These are phyloP conservation scores for Barbatosphaeria neglecta DNA, from an alignment of 495 filamentous ascomycete genomes.

Conservation along the genomic window DNA sequence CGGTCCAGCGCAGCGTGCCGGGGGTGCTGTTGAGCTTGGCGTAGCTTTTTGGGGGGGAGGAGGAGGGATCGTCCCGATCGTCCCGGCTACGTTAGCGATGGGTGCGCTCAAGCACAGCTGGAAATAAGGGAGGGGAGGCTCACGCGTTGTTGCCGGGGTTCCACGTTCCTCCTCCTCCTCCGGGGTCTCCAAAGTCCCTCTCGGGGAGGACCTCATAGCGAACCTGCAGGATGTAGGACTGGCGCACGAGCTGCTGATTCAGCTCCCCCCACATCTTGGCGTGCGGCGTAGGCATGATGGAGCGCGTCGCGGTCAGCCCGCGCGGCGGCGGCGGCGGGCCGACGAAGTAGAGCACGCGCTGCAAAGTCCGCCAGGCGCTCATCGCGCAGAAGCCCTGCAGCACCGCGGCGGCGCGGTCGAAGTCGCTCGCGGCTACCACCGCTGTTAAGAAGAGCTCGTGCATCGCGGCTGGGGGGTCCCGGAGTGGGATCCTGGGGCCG, in stretches of 20 bases:
- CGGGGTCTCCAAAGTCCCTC: constrained; percentile 10
- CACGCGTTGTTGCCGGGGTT: background rate
- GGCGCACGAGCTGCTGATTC: constrained; percentile 22
- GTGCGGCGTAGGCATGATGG: constrained; percentile 10
- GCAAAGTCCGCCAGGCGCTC: constrained; percentile 19
- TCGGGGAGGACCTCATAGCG: constrained; percentile 26
- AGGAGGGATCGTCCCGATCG: too few relatives aligned
- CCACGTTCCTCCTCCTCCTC: background rate
- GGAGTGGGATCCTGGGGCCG: too few relatives aligned
- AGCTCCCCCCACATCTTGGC: constrained; percentile 26
- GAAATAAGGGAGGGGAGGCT: background rate
- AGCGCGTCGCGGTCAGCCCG: constrained; percentile 6
- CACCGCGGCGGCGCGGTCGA: constrained; percentile 22
- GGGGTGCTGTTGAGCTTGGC: constrained; percentile 11
- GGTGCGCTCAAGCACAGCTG: background rate
- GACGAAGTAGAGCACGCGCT: constrained; percentile 23
- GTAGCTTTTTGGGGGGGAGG: background rate
- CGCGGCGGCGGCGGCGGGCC: constrained; percentile 17
- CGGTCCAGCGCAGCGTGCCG: constrained; percentile 26
- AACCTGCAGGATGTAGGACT: constrained; percentile 27
- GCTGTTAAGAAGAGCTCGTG: constrained; percentile 33
- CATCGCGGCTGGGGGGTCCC: too few relatives aligned
- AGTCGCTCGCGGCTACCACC: constrained; percentile 18
- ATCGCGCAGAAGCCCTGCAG: constrained; percentile 29
- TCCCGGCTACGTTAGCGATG: constrained; percentile 5